Conservation (phyloP, 257 asterid species). For the Perilla frutescens region DNA sequence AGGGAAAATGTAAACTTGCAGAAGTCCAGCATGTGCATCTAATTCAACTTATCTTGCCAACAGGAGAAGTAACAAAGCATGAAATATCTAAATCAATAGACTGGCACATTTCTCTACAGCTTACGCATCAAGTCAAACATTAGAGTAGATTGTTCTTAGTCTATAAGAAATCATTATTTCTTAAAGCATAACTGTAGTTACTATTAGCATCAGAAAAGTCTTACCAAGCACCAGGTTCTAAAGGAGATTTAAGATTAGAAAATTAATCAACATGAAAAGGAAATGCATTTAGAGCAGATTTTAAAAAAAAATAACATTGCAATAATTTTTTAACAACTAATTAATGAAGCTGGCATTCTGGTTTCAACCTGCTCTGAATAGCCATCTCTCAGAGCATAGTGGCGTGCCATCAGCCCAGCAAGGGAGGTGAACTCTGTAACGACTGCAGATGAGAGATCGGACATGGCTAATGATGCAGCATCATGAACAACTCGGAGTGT, state of each 20-base stretch:
- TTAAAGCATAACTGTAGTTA: conserved; percentile 4
- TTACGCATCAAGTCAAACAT: conserved; percentile 13
- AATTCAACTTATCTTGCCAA: conserved; percentile 23
- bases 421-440: conserved; percentile 95
- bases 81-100: conserved; percentile 5
- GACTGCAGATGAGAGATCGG: conserved; percentile 91
- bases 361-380: conserved; percentile 72
- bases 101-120: neutral
- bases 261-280: conserved; percentile 15
- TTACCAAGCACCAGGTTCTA: conserved; percentile 3
- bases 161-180: conserved; percentile 11
- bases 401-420: conserved; percentile 91
- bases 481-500: conserved; percentile 58
- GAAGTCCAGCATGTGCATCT: conserved; percentile 24
- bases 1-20: conserved; percentile 7
- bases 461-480: conserved; percentile 89
- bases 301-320: conserved; percentile 3
- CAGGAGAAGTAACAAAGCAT: conserved; percentile 4
- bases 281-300: conserved; percentile 3
- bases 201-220: conserved; percentile 18
- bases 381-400: conserved; percentile 97
- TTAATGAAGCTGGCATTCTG: conserved; percentile 16
- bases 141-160: conserved; percentile 1
- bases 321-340: conserved; percentile 21
- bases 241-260: conserved; percentile 4